These are phyloP conservation scores for Pythium angustatum DNA, from an alignment of 352 stramenopile genomes.

Conservation along the genomic window DNA sequence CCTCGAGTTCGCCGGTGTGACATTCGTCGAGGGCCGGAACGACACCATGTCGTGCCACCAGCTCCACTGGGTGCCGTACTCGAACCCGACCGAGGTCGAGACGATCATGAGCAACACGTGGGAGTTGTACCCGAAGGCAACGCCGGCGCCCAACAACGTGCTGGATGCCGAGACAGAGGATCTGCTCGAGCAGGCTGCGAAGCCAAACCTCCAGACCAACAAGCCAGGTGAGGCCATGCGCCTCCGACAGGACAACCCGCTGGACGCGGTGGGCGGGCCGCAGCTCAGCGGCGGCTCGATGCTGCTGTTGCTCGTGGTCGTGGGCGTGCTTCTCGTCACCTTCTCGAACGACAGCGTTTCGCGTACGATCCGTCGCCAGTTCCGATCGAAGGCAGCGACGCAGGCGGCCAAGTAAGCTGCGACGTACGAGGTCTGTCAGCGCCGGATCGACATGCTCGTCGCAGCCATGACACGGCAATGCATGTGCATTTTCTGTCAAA, in stretches of 20 bases:
- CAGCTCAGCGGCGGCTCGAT: slow-evolving; percentile 36
- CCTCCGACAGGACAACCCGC: slow-evolving; percentile 49
- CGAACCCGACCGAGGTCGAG: slow-evolving; percentile 32
- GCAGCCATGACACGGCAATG: too few relatives aligned
- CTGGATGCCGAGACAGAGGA: slow-evolving; percentile 16
- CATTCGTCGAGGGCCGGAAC: slow-evolving; percentile 27
- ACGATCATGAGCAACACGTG: slow-evolving; percentile 32
- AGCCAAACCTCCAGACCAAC: slow-evolving; percentile 29
- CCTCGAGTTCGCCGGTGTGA: slow-evolving; percentile 42
- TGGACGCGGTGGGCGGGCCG: slow-evolving; percentile 29
- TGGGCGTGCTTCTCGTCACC: slow-evolving; percentile 58
- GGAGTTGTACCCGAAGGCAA: slow-evolving; percentile 21
- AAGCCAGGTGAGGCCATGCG: slow-evolving; percentile 26
- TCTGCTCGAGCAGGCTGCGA: slow-evolving; percentile 24
- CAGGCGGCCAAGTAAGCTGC: slow-evolving; percentile 31
- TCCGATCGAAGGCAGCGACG: slow-evolving; percentile 39
- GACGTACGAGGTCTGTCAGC: not conserved
- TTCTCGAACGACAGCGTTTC: slow-evolving; percentile 74
- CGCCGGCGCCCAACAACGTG: not conserved
- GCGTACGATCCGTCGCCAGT: slow-evolving; percentile 47
- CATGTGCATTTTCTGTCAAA: slow-evolving; percentile 31
- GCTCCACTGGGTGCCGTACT: slow-evolving; percentile 49
- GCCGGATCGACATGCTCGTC: too few relatives aligned
- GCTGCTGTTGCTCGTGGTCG: slow-evolving; percentile 55
- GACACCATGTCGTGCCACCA: slow-evolving; percentile 39